Evolutionary conservation across 345 rosid species (phyloP).

Genomic region (Cardamine resedifolia): DNA sequence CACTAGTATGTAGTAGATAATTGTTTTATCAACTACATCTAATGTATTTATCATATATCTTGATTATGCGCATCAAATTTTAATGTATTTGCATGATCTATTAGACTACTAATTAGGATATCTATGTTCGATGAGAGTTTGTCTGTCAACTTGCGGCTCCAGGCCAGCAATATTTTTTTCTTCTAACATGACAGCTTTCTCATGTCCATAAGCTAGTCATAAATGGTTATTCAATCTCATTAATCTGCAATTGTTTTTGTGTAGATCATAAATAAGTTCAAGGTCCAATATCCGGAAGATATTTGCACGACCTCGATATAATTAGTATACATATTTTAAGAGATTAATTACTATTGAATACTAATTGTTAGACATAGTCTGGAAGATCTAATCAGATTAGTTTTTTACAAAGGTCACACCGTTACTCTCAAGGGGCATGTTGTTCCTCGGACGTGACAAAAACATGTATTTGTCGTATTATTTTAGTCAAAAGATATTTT

Average conservation of each 20-base stretch:
- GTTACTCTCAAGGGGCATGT: constrained; percentile 38
- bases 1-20: neutral
- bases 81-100: constrained; percentile 5
- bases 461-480: constrained; percentile 24
- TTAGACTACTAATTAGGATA: neutral
- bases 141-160: constrained; percentile 26
- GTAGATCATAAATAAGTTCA: constrained; percentile 4
- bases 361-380: constrained; percentile 3
- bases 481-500: constrained; percentile 6
- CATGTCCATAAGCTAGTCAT: constrained; percentile 5
- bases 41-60: neutral
- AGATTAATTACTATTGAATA: neutral
- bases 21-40: neutral
- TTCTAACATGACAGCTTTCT: constrained; percentile 18
- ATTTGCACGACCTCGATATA: constrained; percentile 28
- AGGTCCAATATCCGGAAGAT: constrained; percentile 22
- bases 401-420: constrained; percentile 14
- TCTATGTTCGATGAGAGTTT: constrained; percentile 18
- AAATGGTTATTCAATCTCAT: constrained; percentile 5
- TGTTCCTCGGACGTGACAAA: constrained; percentile 43
- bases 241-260: constrained; percentile 4
- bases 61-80: neutral
- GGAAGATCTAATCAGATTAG: too few relatives aligned
- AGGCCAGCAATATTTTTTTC: neutral
- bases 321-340: constrained; percentile 12